phyloP scores from a whole-genome alignment of 345 rosid genomes.

The Erucastrum elatum region DNA sequence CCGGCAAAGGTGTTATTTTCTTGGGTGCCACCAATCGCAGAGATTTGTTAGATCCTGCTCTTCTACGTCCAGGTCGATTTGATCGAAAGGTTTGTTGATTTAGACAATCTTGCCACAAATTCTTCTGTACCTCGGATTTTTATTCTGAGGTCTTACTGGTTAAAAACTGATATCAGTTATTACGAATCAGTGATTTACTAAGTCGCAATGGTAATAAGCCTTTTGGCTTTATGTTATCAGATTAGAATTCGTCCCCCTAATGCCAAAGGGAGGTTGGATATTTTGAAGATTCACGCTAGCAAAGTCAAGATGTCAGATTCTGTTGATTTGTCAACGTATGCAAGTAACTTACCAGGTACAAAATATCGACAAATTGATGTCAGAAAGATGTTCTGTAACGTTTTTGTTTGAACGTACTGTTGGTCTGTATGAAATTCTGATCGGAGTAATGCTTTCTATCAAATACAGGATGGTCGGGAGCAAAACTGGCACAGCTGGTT shows the following conservation, averaged over 20 bases:
- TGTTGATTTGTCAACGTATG: constrained; percentile 79
- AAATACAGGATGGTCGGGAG: constrained; percentile 87
- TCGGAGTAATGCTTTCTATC: constrained; percentile 16
- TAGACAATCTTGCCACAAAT: neutral
- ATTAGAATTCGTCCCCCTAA: constrained; percentile 90
- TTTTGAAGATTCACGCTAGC: constrained; percentile 84
- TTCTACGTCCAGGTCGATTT: constrained; percentile 94
- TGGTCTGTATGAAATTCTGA: constrained; percentile 18
- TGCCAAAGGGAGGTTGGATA: constrained; percentile 81
- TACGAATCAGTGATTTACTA: neutral
- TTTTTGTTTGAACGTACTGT: no score
- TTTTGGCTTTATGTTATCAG: constrained; percentile 37
- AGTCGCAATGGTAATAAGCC: neutral
- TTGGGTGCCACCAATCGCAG: constrained; percentile 92
- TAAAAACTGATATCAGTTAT: neutral
- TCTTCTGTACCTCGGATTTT: neutral
- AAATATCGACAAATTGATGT: neutral
- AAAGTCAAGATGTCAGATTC: constrained; percentile 92
- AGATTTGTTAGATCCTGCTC: constrained; percentile 93
- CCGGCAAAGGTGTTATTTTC: constrained; percentile 97
- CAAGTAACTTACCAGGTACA: constrained; percentile 86
- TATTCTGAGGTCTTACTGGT: neutral
- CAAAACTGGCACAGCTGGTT: constrained; percentile 82
- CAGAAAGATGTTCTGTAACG: neutral
- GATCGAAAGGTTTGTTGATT: constrained; percentile 78